These are phyloP conservation scores for Apiospora pterosperma DNA, from an alignment of 2,329 filamentous ascomycete species.

Conservation along the genomic window DNA sequence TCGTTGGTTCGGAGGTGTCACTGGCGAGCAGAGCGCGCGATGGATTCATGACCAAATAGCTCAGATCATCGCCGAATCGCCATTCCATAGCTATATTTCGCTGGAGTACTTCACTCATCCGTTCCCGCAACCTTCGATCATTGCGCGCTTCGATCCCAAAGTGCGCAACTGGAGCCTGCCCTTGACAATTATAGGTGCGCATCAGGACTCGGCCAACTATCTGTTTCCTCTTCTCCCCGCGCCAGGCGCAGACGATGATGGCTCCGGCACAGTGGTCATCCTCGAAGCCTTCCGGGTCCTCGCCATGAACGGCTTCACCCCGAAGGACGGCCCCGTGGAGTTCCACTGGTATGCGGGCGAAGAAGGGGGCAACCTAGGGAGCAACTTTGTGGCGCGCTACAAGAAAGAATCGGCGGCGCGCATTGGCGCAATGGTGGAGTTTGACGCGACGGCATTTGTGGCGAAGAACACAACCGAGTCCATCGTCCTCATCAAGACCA, in stretches of 20 bases:
- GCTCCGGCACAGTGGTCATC: conserved; percentile 70
- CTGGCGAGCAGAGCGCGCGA: conserved; percentile 27
- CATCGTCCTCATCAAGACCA: conserved; percentile 35
- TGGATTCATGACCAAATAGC: conserved; percentile 35
- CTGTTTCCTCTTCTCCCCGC: conserved; percentile 66
- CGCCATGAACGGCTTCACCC: conserved; percentile 39
- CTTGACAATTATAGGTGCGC: conserved; percentile 59
- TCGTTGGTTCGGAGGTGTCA: conserved; percentile 46
- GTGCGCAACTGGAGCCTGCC: conserved; percentile 29
- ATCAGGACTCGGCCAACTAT: conserved; percentile 73
- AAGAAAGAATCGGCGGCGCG: conserved; percentile 61
- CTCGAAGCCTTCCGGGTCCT: conserved; percentile 68
- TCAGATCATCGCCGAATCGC: conserved; percentile 29
- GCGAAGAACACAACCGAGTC: conserved; percentile 34
- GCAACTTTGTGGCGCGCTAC: conserved; percentile 64
- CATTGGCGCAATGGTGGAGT: conserved; percentile 72
- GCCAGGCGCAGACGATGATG: conserved; percentile 72
- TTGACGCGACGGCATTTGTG: conserved; percentile 38
- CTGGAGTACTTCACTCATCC: conserved; percentile 57
- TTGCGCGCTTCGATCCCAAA: conserved; percentile 58
- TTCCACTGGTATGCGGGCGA: conserved; percentile 47
- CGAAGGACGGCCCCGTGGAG: conserved; percentile 50
- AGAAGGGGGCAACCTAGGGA: conserved; percentile 44
- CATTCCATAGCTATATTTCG: conserved; percentile 34
- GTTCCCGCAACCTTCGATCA: conserved; percentile 69